A percentile compares a stretch with the other conserved stretches of the same genome.
Conservation (phyloP, 2,329 filamentous ascomycete genomes). For the Celoporthe dispersa region DNA sequence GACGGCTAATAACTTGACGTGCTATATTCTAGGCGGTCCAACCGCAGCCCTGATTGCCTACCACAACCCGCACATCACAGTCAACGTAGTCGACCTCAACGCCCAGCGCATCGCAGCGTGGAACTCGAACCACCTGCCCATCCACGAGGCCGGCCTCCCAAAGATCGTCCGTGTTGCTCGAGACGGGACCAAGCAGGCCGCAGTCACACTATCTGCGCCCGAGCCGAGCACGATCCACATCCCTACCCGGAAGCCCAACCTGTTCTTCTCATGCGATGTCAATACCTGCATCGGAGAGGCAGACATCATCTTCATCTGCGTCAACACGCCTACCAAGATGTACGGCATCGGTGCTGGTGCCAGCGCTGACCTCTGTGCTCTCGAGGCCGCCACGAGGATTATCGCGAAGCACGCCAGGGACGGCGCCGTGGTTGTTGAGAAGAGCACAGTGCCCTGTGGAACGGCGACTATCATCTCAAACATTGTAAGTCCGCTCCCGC, state of each 20-base stretch:
- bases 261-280: slow-evolving; percentile 63
- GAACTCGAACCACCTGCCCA: slow-evolving; percentile 62
- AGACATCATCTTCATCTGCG: slow-evolving; percentile 65
- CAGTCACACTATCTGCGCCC: slow-evolving; percentile 32
- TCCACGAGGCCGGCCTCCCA: slow-evolving; percentile 61
- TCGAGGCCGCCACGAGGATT: slow-evolving; percentile 58
- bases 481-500: slow-evolving; percentile 49
- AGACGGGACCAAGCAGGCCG: slow-evolving; percentile 41
- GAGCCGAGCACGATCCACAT: slow-evolving; percentile 30
- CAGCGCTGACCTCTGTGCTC: slow-evolving; percentile 59
- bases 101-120: slow-evolving; percentile 58
- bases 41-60: slow-evolving; percentile 64
- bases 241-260: slow-evolving; percentile 51
- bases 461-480: slow-evolving; percentile 61
- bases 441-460: slow-evolving; percentile 66
- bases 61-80: slow-evolving; percentile 59
- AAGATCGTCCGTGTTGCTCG: slow-evolving; percentile 55
- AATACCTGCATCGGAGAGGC: slow-evolving; percentile 54
- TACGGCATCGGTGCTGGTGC: slow-evolving; percentile 59
- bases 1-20: background rate
- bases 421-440: slow-evolving; percentile 65
- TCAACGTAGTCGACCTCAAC: slow-evolving; percentile 64
- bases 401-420: slow-evolving; percentile 57
- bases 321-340: slow-evolving; percentile 67
- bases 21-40: slow-evolving; percentile 53